Base-by-base conservation (phyloP, 352 stramenopile genomes). In the Peronosclerospora sorghi region DNA sequence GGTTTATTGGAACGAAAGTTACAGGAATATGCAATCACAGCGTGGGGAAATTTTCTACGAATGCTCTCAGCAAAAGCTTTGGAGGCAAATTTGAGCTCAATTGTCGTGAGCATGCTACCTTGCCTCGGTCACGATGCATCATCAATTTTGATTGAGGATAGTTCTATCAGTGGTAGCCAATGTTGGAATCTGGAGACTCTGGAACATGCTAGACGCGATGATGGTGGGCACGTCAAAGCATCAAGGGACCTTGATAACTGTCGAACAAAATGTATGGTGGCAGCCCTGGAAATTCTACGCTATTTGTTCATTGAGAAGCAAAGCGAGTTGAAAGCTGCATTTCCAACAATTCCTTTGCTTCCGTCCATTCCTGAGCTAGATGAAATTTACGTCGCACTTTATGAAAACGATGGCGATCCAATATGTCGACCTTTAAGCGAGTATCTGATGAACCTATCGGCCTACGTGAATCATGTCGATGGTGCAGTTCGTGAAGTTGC, bases 81-180 rank as follows among this genome's bases (percentile, higher is more conserved):
- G 17, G 78, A 86, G 27, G 54, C 64, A n/a, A 94, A 92, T 35
- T 64, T 94, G 30, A 73, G 72, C 43, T 92, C 82, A 14, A 92
- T 94, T 18, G 57, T 94, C 23, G 79, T 89, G n/a, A 94, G 77
- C 30, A 58, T 92, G 18, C 57, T 94, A 5, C 73, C 82, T 9
- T 94, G 76, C 28, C 58, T 91, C 13, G 66, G 59, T 6, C 52
- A 68, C 21, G 63, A 77, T n/a, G 35, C 63, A 8, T 62, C 50
- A 8, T 47, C 52, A 35, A 62, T 79, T 43, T 47, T 82, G 21
- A 37, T 62, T 28, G 53, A 79, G 46, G 48, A 45, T 27, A 41
- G 13, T 48, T 53, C 35, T 15, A 7, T 47, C 30, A 45, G n/a
- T 38, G 58, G 36, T 39, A 53, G 48, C 17, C 44, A 48, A 45